These are phyloP conservation scores for Melastoma malabathricum DNA, from an alignment of 345 rosid genomes.

Conservation along the genomic window DNA sequence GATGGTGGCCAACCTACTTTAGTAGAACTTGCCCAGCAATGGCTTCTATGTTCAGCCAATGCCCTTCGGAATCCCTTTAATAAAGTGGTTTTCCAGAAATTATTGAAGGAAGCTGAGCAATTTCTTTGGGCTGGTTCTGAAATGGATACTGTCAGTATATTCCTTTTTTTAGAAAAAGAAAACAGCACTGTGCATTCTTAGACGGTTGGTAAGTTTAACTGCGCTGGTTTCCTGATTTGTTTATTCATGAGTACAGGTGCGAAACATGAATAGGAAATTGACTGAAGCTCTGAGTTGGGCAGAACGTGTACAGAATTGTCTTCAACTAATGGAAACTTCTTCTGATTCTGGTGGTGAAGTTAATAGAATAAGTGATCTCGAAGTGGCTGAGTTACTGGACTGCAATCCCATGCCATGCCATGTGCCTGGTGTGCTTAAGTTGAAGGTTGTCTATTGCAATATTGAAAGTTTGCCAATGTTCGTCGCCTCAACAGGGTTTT, in stretches of 20 bases:
- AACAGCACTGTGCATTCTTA: slow-evolving; percentile 3
- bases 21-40: slow-evolving; percentile 56
- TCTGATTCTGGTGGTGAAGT: slow-evolving; percentile 12
- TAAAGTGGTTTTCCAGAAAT: slow-evolving; percentile 28
- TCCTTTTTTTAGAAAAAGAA: too few species aligned
- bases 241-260: slow-evolving; percentile 33
- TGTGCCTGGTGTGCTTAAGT: slow-evolving; percentile 42
- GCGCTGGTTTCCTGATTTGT: not conserved
- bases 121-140: slow-evolving; percentile 97
- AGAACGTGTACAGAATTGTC: slow-evolving; percentile 47
- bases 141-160: slow-evolving; percentile 63
- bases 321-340: slow-evolving; percentile 37
- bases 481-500: not conserved
- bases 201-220: slow-evolving; percentile 1
- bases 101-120: slow-evolving; percentile 78
- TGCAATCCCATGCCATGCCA: slow-evolving; percentile 50
- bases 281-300: slow-evolving; percentile 54
- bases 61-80: slow-evolving; percentile 36
- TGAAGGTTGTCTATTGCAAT: slow-evolving; percentile 42
- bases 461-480: too few species aligned
- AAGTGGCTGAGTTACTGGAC: slow-evolving; percentile 36
- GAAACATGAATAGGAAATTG: slow-evolving; percentile 47
- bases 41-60: slow-evolving; percentile 45
- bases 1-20: slow-evolving; percentile 35
- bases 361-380: slow-evolving; percentile 36